Percentiles rank a stretch among this genome's conserved stretches.
These are phyloP conservation scores for Trichomonas tenax DNA, from an alignment of 208 protist species.

Conservation along the genomic window DNA sequence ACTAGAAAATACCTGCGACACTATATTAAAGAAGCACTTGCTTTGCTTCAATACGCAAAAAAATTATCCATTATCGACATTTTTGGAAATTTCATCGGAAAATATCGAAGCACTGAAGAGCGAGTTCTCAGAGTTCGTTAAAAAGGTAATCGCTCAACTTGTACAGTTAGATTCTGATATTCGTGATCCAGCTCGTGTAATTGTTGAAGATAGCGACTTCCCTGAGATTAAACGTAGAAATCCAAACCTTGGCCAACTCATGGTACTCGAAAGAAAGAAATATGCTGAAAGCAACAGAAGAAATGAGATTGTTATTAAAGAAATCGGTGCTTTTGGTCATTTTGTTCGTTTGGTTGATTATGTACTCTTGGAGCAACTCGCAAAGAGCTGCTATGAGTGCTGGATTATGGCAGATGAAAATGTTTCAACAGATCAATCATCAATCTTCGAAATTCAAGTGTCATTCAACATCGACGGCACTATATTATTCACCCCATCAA, in stretches of 20 bases:
- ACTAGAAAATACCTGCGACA: background rate
- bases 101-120: background rate
- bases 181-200: background rate
- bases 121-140: background rate
- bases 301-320: background rate
- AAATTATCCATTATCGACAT: background rate
- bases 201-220: slow-evolving; percentile 4
- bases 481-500: background rate
- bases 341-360: background rate
- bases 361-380: background rate
- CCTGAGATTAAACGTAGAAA: slow-evolving; percentile 4
- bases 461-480: background rate
- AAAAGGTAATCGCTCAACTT: background rate
- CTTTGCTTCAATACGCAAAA: background rate
- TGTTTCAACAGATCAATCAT: background rate
- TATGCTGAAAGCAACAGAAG: background rate
- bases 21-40: background rate
- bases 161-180: slow-evolving; percentile 8
- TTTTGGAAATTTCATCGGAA: background rate
- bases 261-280: background rate
- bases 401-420: background rate
- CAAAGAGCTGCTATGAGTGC: background rate
- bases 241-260: background rate
- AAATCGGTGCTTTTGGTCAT: background rate
- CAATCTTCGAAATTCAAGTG: slow-evolving; percentile 15